Evolutionary conservation across 1,284 basidiomycete genomes (phyloP).

Genomic region (Cryptococcus hybrid): DNA sequence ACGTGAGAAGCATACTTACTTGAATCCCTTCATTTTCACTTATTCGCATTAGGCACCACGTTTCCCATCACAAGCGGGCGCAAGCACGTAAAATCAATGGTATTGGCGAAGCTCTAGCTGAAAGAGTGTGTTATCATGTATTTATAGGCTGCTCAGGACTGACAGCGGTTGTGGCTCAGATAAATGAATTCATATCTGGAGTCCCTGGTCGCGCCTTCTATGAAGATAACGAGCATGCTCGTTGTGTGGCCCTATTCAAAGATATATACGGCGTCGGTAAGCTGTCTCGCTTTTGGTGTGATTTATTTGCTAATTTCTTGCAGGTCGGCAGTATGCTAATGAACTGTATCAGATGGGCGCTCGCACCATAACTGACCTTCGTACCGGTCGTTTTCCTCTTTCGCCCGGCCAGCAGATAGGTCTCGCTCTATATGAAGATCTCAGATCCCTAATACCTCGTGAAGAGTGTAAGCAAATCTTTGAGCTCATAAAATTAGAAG

Average conservation of each 20-base stretch:
- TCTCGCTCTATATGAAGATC: conserved; percentile 68
- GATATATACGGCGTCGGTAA: conserved; percentile 80
- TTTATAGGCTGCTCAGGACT: background rate
- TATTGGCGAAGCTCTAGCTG: conserved; percentile 70
- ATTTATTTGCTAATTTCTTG: conserved; percentile 25
- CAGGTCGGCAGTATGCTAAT: conserved; percentile 55
- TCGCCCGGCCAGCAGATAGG: conserved; percentile 68
- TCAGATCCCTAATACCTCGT: conserved; percentile 75
- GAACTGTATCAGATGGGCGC: conserved; percentile 74
- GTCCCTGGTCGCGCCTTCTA: conserved; percentile 35
- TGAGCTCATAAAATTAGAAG: conserved; percentile 65
- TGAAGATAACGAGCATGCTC: conserved; percentile 39
- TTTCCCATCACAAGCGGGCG: conserved; percentile 61
- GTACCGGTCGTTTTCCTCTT: conserved; percentile 60
- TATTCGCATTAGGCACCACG: conserved; percentile 51
- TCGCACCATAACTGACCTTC: conserved; percentile 71
- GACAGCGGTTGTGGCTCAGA: conserved; percentile 17
- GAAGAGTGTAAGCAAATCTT: conserved; percentile 72
- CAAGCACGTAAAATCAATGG: conserved; percentile 66
- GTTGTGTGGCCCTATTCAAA: conserved; percentile 56
- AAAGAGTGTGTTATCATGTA: conserved; percentile 57
- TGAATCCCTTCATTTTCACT: background rate
- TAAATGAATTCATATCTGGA: conserved; percentile 44
- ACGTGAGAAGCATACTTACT: conserved; percentile 35
- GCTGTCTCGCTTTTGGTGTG: conserved; percentile 18